Evolutionary conservation across 2,329 filamentous ascomycete genomes (phyloP), one percentile per base, ranked within the genome.

Genomic region (Teratosphaeriaceae sp.): DNA sequence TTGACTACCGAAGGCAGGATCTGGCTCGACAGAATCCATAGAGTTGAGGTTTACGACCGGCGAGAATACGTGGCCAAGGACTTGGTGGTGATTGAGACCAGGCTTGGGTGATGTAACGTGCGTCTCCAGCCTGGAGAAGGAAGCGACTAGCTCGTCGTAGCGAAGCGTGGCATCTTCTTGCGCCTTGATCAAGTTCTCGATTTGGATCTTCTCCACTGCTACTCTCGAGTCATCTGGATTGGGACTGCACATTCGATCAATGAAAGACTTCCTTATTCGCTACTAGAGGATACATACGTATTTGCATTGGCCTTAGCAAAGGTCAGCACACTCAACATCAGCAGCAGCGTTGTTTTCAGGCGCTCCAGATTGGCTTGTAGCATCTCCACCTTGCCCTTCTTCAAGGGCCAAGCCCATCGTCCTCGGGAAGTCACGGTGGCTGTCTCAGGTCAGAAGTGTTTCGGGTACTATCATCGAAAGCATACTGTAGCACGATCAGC

Each of bases 281-380:
- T 21, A n/a, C n/a, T n/a, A n/a, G n/a, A n/a, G n/a, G n/a, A n/a
- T n/a, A n/a, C n/a, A n/a, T 46, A 21, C 7, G 34, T 23, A 2
- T 34, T 18, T 13, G 24, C 24, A 27, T 35, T 44, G 46, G 24
- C 30, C 38, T 3, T 33, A 6, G 38, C 47, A 27, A 43, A 50
- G 11, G 41, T 40, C 6, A 50, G 33, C 3, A 50, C 48, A 31
- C 38, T 47, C 13, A 53, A 18, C 48, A 53, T 51, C 13, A 53
- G n/a, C 40, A 49, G 21, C 5, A 53, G 42, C 2, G 48, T 47
- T 1, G 31, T 49, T 38, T 53, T 53, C 30, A 51, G 20, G 27
- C 42, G 44, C 40, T 53, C 46, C 37, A 53, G 23, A 29, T 51
- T 47, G 3, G 48, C 46, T 3, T 48, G 39, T 34, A 53, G 38